These are phyloP conservation scores for Diaporthe longicolla DNA, from an alignment of 2,329 filamentous ascomycete genomes.

Conservation along the genomic window DNA sequence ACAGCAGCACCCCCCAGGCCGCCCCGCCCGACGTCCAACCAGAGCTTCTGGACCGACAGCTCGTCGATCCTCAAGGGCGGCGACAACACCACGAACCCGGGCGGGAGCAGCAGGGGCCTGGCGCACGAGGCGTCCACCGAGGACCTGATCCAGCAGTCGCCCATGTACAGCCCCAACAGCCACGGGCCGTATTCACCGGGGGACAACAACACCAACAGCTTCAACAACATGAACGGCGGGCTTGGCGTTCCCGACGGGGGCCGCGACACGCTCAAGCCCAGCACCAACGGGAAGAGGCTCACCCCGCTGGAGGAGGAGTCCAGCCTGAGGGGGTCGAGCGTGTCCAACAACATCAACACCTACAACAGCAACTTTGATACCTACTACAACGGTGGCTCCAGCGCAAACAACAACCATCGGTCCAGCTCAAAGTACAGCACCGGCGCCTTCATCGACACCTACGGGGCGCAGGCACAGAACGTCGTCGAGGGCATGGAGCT, in stretches of 20 bases:
- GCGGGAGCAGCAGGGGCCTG: background rate
- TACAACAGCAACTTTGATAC: constrained; percentile 23
- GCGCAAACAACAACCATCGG: constrained; percentile 5
- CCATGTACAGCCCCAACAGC: background rate
- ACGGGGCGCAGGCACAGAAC: constrained; percentile 9
- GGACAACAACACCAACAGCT: background rate
- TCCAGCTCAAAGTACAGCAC: constrained; percentile 14
- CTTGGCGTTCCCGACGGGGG: background rate
- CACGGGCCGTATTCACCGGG: background rate
- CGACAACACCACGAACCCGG: no score
- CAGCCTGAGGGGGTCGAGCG: constrained; percentile 20
- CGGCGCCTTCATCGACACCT: constrained; percentile 5
- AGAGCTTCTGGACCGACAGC: constrained; percentile 29
- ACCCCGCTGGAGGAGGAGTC: constrained; percentile 30
- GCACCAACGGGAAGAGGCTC: constrained; percentile 27
- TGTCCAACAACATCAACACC: background rate
- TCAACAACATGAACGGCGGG: background rate
- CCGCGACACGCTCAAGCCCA: constrained; percentile 28
- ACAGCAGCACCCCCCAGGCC: background rate
- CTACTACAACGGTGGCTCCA: constrained; percentile 11
- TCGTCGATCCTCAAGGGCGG: constrained; percentile 9
- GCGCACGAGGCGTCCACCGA: constrained; percentile 20
- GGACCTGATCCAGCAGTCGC: constrained; percentile 25
- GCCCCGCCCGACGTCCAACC: constrained; percentile 13
- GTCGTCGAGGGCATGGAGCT: constrained; percentile 29